These are phyloP conservation scores for Fallopia convolvulus DNA, from an alignment of 148 eudicot species.

Conservation along the genomic window DNA sequence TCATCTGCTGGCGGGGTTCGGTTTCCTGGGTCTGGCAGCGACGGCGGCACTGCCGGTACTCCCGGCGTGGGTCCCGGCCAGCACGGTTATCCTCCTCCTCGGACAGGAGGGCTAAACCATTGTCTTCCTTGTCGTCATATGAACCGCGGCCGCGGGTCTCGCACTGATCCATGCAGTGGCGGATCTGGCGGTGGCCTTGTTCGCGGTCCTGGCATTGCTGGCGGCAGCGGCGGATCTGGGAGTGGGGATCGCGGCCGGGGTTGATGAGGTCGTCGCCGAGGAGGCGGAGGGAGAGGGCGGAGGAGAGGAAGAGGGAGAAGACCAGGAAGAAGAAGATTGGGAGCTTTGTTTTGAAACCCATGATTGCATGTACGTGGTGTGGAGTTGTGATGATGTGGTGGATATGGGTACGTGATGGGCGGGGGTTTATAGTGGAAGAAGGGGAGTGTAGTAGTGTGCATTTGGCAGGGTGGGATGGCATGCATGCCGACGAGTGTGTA, in stretches of 20 bases:
- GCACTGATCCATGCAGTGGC: background rate
- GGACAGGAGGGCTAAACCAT: too few species aligned
- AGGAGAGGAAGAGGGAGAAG: background rate
- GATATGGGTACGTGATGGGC: too few species aligned
- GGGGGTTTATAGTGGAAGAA: background rate
- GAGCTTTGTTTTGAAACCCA: constrained; percentile 9
- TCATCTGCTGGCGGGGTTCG: background rate
- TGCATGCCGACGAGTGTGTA: background rate
- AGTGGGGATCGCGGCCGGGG: background rate
- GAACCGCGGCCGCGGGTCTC: background rate
- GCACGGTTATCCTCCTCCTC: too few species aligned
- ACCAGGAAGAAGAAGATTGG: constrained; percentile 1
- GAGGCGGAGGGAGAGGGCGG: constrained; percentile 12
- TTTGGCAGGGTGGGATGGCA: constrained; percentile 7
- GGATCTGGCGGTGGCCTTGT: background rate
- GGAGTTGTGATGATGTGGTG: background rate
- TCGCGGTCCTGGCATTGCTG: constrained; percentile 1
- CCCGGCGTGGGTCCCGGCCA: constrained; percentile 2
- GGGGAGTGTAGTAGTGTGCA: background rate
- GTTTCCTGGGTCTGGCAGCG: background rate
- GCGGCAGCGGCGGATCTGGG: background rate
- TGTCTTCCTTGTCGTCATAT: too few species aligned
- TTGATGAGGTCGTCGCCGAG: constrained; percentile 5
- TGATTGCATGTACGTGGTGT: background rate
- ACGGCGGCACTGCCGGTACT: background rate